Evolutionary conservation across 2,329 filamentous ascomycete genomes (phyloP).

Genomic region (Apiospora marii): DNA sequence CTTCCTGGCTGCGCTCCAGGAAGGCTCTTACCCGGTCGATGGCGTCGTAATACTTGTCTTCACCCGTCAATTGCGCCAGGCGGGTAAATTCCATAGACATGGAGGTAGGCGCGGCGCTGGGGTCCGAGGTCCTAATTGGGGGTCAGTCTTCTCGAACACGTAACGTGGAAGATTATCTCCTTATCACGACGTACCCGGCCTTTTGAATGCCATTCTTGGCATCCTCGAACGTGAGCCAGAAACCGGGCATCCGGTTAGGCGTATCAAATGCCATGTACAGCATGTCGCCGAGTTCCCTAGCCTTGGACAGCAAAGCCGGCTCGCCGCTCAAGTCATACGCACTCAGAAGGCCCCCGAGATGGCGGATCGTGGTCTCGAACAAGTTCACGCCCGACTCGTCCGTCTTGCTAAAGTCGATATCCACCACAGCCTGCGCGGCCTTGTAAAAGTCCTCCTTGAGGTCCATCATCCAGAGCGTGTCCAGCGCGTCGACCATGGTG

Average conservation of each 20-base stretch:
- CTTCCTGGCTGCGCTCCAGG: constrained; percentile 72
- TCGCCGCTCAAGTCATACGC: constrained; percentile 56
- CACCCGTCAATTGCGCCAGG: constrained; percentile 72
- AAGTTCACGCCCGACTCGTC: constrained; percentile 48
- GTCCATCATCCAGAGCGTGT: constrained; percentile 70
- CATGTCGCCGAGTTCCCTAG: constrained; percentile 55
- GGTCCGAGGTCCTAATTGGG: constrained; percentile 37
- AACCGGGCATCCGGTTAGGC: constrained; percentile 58
- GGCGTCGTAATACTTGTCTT: constrained; percentile 77
- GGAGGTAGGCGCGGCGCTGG: constrained; percentile 58
- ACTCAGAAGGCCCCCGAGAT: constrained; percentile 53
- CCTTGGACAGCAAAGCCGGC: constrained; percentile 51
- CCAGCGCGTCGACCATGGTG: constrained; percentile 66
- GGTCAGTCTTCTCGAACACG: constrained; percentile 22
- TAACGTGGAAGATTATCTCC: constrained; percentile 36
- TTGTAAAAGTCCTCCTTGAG: constrained; percentile 63
- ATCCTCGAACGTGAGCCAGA: constrained; percentile 61
- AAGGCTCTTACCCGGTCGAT: constrained; percentile 76
- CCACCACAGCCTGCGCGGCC: constrained; percentile 57
- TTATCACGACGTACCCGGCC: constrained; percentile 38
- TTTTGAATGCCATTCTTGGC: constrained; percentile 45
- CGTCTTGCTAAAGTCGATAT: constrained; percentile 58
- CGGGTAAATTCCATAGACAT: constrained; percentile 76
- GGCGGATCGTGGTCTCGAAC: constrained; percentile 57
- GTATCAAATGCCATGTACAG: constrained; percentile 58